phyloP scores from a whole-genome alignment of 1,139 yeast genomes.

The Yamadazyma mexicana region DNA sequence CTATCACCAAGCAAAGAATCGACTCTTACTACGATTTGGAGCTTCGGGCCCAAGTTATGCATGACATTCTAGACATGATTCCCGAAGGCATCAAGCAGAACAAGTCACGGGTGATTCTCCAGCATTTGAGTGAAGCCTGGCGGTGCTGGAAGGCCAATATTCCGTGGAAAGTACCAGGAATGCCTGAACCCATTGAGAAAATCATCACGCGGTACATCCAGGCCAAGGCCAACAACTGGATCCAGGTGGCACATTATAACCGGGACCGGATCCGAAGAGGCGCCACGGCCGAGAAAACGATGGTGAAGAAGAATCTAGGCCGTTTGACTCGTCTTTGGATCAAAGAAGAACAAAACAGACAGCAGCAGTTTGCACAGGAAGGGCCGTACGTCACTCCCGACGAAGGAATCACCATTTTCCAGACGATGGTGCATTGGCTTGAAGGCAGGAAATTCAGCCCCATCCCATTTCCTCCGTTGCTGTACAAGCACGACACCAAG shows the following conservation, averaged over 20 bases:
- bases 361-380: conserved; percentile 71
- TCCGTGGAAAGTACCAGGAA: conserved; percentile 97
- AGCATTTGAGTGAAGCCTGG: conserved; percentile 98
- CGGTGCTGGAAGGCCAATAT: conserved; percentile 99
- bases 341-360: conserved; percentile 89
- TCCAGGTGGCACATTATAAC: conserved; percentile 88
- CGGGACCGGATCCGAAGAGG: conserved; percentile 88
- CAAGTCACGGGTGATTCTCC: conserved; percentile 83
- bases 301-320: conserved; percentile 89
- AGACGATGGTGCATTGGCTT: conserved; percentile 91
- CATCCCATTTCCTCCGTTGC: conserved; percentile 90
- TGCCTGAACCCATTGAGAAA: conserved; percentile 86
- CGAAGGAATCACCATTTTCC: conserved; percentile 84
- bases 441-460: conserved; percentile 82
- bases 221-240: conserved; percentile 98
- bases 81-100: conserved; percentile 92
- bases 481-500: conserved; percentile 92
- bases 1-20: conserved; percentile 91
- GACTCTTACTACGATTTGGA: conserved; percentile 95
- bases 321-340: conserved; percentile 90
- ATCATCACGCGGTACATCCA: conserved; percentile 87
- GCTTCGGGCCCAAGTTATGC: conserved; percentile 90
- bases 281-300: conserved; percentile 89
- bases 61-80: conserved; percentile 94
- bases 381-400: conserved; percentile 88